Base-by-base conservation (phyloP, 2,329 filamentous ascomycete species). In the Fusarium lateritium region DNA sequence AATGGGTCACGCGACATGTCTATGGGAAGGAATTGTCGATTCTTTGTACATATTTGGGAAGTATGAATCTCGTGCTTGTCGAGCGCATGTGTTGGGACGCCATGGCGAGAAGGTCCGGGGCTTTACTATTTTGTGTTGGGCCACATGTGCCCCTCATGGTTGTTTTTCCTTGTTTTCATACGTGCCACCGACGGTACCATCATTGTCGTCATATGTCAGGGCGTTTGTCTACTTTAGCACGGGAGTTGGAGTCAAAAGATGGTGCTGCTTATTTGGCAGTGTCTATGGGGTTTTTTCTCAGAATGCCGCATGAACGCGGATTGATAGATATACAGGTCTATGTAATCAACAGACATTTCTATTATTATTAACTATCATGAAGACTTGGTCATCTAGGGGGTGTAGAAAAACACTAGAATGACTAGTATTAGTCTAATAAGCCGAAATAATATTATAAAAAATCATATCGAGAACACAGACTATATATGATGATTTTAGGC, bases 191-290 rank as follows among this genome's bases (percentile, higher is more conserved):
- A 74, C 24, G 51, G 59, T 39, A 64, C 62, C 44, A 70, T 65
- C 55, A 65, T 69, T 59, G 56, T 59, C 60, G 56, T 67, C 68
- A 71, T 69, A 26, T 69, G 45, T 50, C 42, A 58, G 52, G 64
- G 72, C 64, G 72, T 73, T 74, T 73, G 58, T 70, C 56, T 74
- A 68, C 38, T 64, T 66, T 67, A 73, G 72, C 70, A 73, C 47
- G 57, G 72, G 72, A 72, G 63, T 73, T 70, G 55, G 66, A 69
- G 72, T 72, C 55, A 52, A 61, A 54, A 55, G 58, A 31, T 53
- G 46, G 38, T 34, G 49, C 53, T 40, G 45, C 50, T 47, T 38
- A n/a, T 60, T 60, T 52, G 49, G 49, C 56, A 56, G 49, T 24
- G 57, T 60, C 46, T 70, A 45, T 53, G 10, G 10, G 38, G 38